Conservation (phyloP, 1,139 yeast species). For the Suhomyces bribrorum region DNA sequence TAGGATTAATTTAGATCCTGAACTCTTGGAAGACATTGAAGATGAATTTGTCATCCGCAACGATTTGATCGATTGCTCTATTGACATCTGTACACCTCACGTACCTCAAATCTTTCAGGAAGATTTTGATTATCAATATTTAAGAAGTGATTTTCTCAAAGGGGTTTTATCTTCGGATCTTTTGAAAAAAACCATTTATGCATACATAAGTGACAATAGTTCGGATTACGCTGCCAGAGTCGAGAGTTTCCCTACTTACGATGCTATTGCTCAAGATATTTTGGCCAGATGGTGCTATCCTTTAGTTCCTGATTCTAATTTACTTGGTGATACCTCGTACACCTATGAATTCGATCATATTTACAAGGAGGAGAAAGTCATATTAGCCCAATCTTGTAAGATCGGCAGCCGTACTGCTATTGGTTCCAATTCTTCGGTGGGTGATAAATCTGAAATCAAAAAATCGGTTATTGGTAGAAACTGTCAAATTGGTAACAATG, state of each 20-base stretch:
- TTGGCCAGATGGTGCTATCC: constrained; percentile 94
- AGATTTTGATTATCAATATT: constrained; percentile 87
- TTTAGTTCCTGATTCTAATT: constrained; percentile 81
- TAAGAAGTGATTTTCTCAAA: constrained; percentile 83
- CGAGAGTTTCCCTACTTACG: constrained; percentile 90
- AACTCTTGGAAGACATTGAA: constrained; percentile 68
- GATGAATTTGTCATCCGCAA: constrained; percentile 81
- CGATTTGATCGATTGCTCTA: constrained; percentile 93
- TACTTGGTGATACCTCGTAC: constrained; percentile 69
- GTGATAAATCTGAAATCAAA: constrained; percentile 54
- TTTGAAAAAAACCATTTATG: constrained; percentile 86
- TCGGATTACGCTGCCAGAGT: constrained; percentile 89
- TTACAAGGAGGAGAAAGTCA: constrained; percentile 80
- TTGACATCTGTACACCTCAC: constrained; percentile 91
- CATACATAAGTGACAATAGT: constrained; percentile 66
- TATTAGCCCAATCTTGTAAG: constrained; percentile 89
- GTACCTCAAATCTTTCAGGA: constrained; percentile 96
- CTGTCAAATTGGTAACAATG: constrained; percentile 81
- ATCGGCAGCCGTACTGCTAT: constrained; percentile 76
- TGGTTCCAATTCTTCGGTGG: constrained; percentile 70
- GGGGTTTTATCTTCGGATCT: constrained; percentile 92
- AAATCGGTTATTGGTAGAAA: constrained; percentile 82
- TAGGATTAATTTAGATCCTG: constrained; percentile 77
- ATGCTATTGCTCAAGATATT: constrained; percentile 87
- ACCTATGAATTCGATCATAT: constrained; percentile 80